These are phyloP conservation scores for Actinidia polygama DNA, from an alignment of 179 eudicot species.

Conservation along the genomic window DNA sequence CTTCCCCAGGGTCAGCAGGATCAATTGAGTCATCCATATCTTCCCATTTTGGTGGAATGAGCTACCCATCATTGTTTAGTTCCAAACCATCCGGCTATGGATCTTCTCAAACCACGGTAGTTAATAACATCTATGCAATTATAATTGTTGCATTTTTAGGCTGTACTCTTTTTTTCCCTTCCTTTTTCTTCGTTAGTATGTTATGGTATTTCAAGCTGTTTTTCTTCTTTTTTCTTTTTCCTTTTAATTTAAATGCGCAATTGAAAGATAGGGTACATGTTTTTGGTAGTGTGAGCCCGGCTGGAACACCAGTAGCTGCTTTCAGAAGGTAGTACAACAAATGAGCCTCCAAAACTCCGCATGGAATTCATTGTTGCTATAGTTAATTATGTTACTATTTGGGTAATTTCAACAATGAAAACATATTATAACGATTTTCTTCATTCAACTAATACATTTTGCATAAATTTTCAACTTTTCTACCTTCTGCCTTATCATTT, in stretches of 20 bases:
- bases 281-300: not conserved
- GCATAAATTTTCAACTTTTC: not conserved
- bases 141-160: not conserved
- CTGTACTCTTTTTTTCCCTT: no score
- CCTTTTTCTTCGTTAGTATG: no score
- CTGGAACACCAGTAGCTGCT: not conserved
- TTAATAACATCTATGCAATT: not conserved
- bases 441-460: not conserved
- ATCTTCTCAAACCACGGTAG: slow-evolving; percentile 74
- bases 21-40: slow-evolving; percentile 97
- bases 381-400: not conserved
- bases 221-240: not conserved
- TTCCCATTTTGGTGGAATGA: slow-evolving; percentile 99
- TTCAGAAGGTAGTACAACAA: not conserved
- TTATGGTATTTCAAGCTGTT: slow-evolving; percentile 9
- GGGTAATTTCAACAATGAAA: not conserved
- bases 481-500: not conserved
- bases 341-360: not conserved
- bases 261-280: not conserved
- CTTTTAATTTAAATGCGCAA: not conserved
- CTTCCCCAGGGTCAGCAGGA: slow-evolving; percentile 91
- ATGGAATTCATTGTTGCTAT: not conserved
- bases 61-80: slow-evolving; percentile 91
- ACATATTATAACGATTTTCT: not conserved
- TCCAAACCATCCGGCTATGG: slow-evolving; percentile 75